A percentile compares a stretch with the other conserved stretches of the same genome.
These are phyloP conservation scores for Hordeum vulgare DNA, from an alignment of 176 grass and related monocot genomes.

Conservation along the genomic window MorexV3_pseudomolecules_assembly NC_058521.1:502544820-502545319, in stretches of 20 bases:
- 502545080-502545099: not conserved
- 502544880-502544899: conserved; percentile 56
- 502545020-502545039: conserved; percentile 54
- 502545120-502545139: not conserved
- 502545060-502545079: not conserved
- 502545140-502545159: not conserved
- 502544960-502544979: conserved; percentile 30
- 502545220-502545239: not conserved
- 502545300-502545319: not conserved
- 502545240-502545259: not conserved
- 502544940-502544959: conserved; percentile 56
- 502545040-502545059: not conserved
- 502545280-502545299: not conserved
- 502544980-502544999: conserved; percentile 59
- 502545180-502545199: not conserved
- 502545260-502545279: no score
- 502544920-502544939: conserved; percentile 37
- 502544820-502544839: not conserved
- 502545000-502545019: conserved; percentile 49
- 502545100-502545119: not conserved
- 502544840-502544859: conserved; percentile 24
- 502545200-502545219: not conserved
- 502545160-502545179: not conserved
- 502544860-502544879: conserved; percentile 53
- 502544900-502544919: conserved; percentile 35